A percentile compares a stretch with the other conserved stretches of the same genome.
Evolutionary conservation across 371 early-diverging fungal genomes (phyloP).

Genomic region (Entomophthora muscae): DNA sequence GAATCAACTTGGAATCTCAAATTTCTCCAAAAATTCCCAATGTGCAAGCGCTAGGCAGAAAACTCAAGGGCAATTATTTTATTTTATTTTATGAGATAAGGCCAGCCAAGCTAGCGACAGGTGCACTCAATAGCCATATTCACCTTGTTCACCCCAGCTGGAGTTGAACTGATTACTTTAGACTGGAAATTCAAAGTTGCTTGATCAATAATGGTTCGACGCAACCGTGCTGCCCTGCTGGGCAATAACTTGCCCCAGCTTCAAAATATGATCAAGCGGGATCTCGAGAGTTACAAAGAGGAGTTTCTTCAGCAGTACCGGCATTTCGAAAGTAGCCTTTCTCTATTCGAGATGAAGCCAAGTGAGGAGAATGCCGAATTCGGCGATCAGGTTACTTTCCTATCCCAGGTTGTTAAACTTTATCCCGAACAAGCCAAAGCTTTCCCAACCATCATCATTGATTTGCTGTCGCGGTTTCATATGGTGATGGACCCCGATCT

Average conservation of each 20-base stretch:
- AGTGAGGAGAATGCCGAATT: constrained; percentile 65
- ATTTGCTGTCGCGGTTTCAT: constrained; percentile 57
- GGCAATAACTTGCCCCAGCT: constrained; percentile 85
- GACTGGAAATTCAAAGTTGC: background rate
- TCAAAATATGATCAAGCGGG: constrained; percentile 92
- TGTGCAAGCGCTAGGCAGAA: too few species aligned
- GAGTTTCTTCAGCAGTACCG: constrained; percentile 87
- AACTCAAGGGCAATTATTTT: too few species aligned
- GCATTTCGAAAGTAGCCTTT: constrained; percentile 71
- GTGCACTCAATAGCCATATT: too few species aligned
- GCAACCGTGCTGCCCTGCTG: constrained; percentile 47
- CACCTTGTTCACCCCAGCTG: too few species aligned
- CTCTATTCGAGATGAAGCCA: constrained; percentile 76
- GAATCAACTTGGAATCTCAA: too few species aligned
- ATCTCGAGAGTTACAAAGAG: constrained; percentile 74
- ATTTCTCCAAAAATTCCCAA: too few species aligned
- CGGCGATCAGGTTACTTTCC: constrained; percentile 67
- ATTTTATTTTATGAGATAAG: too few species aligned
- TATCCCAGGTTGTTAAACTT: constrained; percentile 67
- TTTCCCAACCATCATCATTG: constrained; percentile 67
- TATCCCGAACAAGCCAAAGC: constrained; percentile 58
- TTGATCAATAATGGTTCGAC: constrained; percentile 29
- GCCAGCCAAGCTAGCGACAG: too few species aligned
- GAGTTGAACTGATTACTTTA: background rate
- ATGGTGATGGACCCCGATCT: constrained; percentile 61